phyloP scores from a whole-genome alignment of 2,329 filamentous ascomycete species.

The Cytospora piceae region DNA sequence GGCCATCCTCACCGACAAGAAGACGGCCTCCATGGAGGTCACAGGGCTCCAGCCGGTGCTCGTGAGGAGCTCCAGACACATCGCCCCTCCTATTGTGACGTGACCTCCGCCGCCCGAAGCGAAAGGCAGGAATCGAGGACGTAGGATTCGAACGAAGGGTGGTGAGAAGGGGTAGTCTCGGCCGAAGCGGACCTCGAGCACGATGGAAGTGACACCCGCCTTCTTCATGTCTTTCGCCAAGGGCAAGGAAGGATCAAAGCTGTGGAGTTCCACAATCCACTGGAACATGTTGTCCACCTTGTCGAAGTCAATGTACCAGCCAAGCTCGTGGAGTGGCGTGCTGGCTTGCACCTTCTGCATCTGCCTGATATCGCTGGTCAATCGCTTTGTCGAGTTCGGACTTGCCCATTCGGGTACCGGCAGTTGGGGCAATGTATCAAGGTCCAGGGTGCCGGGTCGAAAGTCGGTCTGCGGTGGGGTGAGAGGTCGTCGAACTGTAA shows the following conservation, averaged over 20 bases:
- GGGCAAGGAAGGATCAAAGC: conserved; percentile 71
- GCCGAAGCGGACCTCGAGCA: conserved; percentile 82
- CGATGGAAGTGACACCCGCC: conserved; percentile 65
- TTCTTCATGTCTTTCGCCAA: conserved; percentile 75
- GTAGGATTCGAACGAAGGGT: conserved; percentile 82
- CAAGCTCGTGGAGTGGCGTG: conserved; percentile 67
- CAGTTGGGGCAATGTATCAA: conserved; percentile 65
- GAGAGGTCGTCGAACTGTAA: conserved; percentile 19
- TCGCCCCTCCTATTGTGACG: conserved; percentile 79
- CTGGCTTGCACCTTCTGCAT: conserved; percentile 66
- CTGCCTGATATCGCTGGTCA: conserved; percentile 67
- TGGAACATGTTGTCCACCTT: conserved; percentile 79
- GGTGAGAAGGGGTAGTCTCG: conserved; percentile 76
- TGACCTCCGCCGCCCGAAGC: conserved; percentile 62
- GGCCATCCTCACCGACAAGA: conserved; percentile 80
- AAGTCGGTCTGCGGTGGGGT: conserved; percentile 51
- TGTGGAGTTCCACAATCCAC: conserved; percentile 90
- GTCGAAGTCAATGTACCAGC: conserved; percentile 78
- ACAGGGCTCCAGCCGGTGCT: conserved; percentile 80
- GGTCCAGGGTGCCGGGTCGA: conserved; percentile 67
- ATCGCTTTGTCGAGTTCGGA: conserved; percentile 59
- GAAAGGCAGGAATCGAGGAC: conserved; percentile 78
- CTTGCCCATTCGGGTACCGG: conserved; percentile 68
- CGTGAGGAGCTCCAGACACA: conserved; percentile 84
- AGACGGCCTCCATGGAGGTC: conserved; percentile 74